These are phyloP conservation scores for Hyphopichia burtonii DNA, from an alignment of 1,139 yeast species.

Conservation along the genomic window DNA sequence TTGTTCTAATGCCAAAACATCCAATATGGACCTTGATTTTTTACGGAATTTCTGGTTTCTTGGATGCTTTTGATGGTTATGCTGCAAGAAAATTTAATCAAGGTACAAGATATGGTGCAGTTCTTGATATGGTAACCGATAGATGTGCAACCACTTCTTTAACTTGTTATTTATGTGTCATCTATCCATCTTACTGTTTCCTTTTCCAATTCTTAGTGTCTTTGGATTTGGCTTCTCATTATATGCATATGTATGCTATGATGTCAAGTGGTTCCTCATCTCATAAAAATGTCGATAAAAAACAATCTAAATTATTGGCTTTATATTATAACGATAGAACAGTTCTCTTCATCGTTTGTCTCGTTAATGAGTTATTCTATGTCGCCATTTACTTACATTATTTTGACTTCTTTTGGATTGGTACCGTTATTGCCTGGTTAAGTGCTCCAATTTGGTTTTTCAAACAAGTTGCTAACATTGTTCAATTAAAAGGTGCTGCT, in stretches of 20 bases:
- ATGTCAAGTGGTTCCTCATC: slow-evolving; percentile 73
- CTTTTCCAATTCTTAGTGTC: slow-evolving; percentile 86
- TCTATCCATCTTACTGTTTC: slow-evolving; percentile 65
- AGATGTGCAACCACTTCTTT: slow-evolving; percentile 93
- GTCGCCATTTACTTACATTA: slow-evolving; percentile 81
- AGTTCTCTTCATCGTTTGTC: slow-evolving; percentile 85
- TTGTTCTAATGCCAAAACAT: slow-evolving; percentile 77
- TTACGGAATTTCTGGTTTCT: slow-evolving; percentile 83
- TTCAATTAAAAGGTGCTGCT: slow-evolving; percentile 88
- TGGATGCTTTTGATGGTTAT: slow-evolving; percentile 96
- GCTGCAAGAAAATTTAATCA: slow-evolving; percentile 91
- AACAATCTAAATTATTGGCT: slow-evolving; percentile 69
- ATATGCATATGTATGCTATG: slow-evolving; percentile 98
- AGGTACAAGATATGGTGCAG: slow-evolving; percentile 92
- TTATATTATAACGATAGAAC: slow-evolving; percentile 84
- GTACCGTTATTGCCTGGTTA: slow-evolving; percentile 61
- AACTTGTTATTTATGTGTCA: slow-evolving; percentile 77
- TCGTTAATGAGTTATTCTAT: slow-evolving; percentile 89
- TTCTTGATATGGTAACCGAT: slow-evolving; percentile 98
- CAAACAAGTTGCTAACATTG: slow-evolving; percentile 86
- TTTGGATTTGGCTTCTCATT: slow-evolving; percentile 90
- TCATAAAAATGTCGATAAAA: slow-evolving; percentile 80
- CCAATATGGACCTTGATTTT: slow-evolving; percentile 74
- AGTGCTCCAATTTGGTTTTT: slow-evolving; percentile 87
- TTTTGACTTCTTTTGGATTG: slow-evolving; percentile 63